Evolutionary conservation across 345 rosid species (phyloP).

Genomic region (Eucalyptus regnans): DNA sequence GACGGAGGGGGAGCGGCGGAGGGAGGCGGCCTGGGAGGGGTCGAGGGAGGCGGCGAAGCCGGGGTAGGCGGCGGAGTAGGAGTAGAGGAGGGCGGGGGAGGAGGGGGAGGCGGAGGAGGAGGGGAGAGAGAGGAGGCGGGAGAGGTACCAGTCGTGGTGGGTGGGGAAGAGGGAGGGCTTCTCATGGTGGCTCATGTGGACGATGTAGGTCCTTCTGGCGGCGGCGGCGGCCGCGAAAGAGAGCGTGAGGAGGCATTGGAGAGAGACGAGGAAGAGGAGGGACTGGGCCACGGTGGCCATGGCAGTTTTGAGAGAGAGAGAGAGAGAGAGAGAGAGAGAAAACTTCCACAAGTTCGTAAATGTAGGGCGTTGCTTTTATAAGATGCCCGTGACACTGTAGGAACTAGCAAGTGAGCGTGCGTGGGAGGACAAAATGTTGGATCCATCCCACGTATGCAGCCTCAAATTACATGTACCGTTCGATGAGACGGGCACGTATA

Average conservation of each 20-base stretch:
- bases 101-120: constrained; percentile 32
- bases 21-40: constrained; percentile 33
- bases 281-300: not conserved
- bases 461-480: not conserved
- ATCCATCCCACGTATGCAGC: not conserved
- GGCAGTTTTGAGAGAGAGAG: not conserved
- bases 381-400: not conserved
- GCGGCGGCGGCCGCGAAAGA: not conserved
- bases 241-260: not conserved
- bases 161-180: constrained; percentile 43
- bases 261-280: not conserved
- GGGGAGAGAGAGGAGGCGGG: constrained; percentile 41
- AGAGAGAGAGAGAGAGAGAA: not conserved
- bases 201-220: constrained; percentile 50
- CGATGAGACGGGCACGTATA: not conserved
- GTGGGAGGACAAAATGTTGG: not conserved
- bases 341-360: not conserved
- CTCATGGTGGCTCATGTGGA: constrained; percentile 50
- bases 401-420: not conserved
- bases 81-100: constrained; percentile 44
- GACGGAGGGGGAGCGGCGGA: constrained; percentile 33
- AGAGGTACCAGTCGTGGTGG: constrained; percentile 65
- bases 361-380: not conserved
- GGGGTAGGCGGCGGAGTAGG: constrained; percentile 45
- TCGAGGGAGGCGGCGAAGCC: constrained; percentile 73